A percentile compares a stretch with the other conserved stretches of the same genome.
Evolutionary conservation across 1,284 basidiomycete species (phyloP).

Genomic region (Pterulicium gracile): DNA sequence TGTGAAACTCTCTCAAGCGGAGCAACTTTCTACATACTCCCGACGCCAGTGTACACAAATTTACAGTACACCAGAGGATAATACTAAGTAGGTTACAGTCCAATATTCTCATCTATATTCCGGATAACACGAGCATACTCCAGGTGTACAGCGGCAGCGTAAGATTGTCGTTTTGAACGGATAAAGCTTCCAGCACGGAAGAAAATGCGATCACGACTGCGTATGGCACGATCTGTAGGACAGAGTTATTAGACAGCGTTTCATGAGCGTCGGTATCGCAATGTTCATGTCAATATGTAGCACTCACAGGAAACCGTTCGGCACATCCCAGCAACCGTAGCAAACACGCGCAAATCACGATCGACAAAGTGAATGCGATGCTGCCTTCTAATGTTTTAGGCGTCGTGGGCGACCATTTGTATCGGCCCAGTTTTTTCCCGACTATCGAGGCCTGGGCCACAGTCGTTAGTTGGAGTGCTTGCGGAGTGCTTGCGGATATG

Average conservation of each 20-base stretch:
- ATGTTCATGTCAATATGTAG: not conserved
- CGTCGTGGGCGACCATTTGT: constrained; percentile 76
- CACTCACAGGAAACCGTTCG: constrained; percentile 66
- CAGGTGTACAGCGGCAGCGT: constrained; percentile 85
- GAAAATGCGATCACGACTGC: constrained; percentile 48
- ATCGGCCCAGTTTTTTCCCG: constrained; percentile 72
- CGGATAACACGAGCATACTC: constrained; percentile 57
- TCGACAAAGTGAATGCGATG: constrained; percentile 67
- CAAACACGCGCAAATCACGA: constrained; percentile 59
- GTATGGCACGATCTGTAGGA: constrained; percentile 40
- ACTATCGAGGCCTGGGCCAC: constrained; percentile 85
- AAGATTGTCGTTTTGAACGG: constrained; percentile 91
- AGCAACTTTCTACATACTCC: too few relatives aligned
- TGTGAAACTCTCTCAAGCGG: too few relatives aligned
- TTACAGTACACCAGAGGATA: too few relatives aligned
- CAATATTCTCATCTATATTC: constrained; percentile 19
- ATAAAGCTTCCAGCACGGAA: constrained; percentile 76
- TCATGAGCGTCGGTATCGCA: constrained; percentile 9
- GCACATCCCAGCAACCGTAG: constrained; percentile 63
- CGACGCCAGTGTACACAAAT: too few relatives aligned
- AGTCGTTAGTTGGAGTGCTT: constrained; percentile 5
- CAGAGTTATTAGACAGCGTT: constrained; percentile 1
- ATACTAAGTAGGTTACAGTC: too few relatives aligned
- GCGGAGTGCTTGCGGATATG: constrained; percentile 1
- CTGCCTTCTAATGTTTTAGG: constrained; percentile 92